phyloP scores from a whole-genome alignment of 768 basidiomycete species.

The Rhodotorula babjevae region DNA sequence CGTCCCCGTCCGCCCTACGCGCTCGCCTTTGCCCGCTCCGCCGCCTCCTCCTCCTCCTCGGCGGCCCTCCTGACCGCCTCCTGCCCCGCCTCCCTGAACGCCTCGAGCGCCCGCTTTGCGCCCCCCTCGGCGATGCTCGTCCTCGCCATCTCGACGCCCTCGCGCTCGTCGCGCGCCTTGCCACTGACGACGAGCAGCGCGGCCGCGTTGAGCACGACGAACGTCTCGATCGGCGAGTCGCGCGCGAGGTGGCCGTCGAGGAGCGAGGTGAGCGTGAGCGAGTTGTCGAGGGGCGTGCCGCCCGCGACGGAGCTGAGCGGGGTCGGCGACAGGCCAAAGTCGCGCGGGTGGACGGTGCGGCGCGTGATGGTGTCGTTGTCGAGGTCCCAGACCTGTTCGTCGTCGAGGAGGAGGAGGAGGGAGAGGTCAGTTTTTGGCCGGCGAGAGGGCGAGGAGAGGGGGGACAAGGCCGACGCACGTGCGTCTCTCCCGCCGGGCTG shows the following conservation, averaged over 20 bases:
- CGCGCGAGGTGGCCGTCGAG: constrained; percentile 50
- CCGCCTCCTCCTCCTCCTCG: too few relatives aligned
- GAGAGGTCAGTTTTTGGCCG: too few relatives aligned
- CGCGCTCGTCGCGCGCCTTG: constrained; percentile 61
- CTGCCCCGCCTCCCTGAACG: constrained; percentile 44
- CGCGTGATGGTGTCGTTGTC: constrained; percentile 59
- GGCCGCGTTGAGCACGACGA: constrained; percentile 84
- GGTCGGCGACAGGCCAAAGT: constrained; percentile 72
- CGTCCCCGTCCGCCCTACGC: too few relatives aligned
- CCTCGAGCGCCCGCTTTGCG: constrained; percentile 49
- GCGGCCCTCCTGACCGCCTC: background rate
- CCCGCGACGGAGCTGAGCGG: constrained; percentile 67
- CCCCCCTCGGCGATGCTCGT: constrained; percentile 49
- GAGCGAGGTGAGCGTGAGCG: constrained; percentile 63
- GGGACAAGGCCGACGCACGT: constrained; percentile 54
- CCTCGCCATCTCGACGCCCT: constrained; percentile 66
- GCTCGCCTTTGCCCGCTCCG: too few relatives aligned
- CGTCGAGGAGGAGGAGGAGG: background rate
- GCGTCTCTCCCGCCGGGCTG: constrained; percentile 83
- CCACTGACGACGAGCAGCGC: constrained; percentile 83
- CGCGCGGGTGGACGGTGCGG: constrained; percentile 57
- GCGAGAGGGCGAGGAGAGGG: background rate
- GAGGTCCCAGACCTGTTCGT: constrained; percentile 62
- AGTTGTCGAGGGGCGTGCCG: constrained; percentile 73
- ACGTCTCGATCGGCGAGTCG: constrained; percentile 62